These are phyloP conservation scores for Schizothecium vesticola DNA, from an alignment of 495 filamentous ascomycete genomes.

Conservation along the genomic window DNA sequence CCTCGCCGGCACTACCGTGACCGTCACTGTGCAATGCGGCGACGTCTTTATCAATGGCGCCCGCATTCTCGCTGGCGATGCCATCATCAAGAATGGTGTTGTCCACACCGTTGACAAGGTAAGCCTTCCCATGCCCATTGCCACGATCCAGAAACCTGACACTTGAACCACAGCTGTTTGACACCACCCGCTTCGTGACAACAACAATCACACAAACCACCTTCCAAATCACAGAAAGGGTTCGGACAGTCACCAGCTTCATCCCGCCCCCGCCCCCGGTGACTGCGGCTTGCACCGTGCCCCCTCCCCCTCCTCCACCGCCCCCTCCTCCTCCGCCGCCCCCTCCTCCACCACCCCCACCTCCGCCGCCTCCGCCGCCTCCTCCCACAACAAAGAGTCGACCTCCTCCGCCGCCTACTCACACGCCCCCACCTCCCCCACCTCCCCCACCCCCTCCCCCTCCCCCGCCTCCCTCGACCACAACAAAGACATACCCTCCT, in stretches of 20 bases:
- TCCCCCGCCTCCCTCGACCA: background rate
- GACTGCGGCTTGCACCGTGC: background rate
- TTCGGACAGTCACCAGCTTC: background rate
- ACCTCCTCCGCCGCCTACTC: background rate
- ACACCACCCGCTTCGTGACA: background rate
- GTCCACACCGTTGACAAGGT: conserved; percentile 12
- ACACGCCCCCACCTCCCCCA: background rate
- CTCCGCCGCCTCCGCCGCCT: background rate
- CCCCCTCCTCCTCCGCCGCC: background rate
- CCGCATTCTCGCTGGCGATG: conserved; percentile 5
- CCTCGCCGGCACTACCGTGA: conserved; percentile 9
- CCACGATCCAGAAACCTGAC: background rate
- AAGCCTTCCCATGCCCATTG: background rate
- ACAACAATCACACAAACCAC: background rate
- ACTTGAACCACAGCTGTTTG: background rate
- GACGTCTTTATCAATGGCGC: conserved; percentile 10
- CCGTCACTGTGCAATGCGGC: conserved; percentile 7
- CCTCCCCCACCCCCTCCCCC: background rate
- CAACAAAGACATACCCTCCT: background rate
- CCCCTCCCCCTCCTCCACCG: background rate
- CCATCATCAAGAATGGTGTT: conserved; percentile 13
- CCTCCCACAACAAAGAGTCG: background rate
- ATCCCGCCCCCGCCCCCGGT: background rate
- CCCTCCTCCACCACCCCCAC: background rate
- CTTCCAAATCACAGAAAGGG: background rate